A percentile compares a stretch with the other conserved stretches of the same genome.
Conservation (phyloP, 2,329 filamentous ascomycete species). For the Trichoderma atrobrunneum region DNA sequence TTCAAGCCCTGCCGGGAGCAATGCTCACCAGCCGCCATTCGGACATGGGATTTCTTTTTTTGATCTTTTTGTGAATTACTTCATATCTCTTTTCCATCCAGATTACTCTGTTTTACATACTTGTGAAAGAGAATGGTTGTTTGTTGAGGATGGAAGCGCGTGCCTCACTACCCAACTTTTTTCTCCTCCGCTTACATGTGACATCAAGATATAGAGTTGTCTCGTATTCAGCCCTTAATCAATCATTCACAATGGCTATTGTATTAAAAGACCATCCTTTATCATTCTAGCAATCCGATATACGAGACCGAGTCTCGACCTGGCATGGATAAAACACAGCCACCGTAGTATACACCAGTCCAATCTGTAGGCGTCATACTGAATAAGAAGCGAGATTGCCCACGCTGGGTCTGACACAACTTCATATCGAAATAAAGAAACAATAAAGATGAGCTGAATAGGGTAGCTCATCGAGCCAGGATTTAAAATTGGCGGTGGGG, state of each 20-base stretch:
- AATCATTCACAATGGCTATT: neutral
- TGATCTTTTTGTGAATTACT: neutral
- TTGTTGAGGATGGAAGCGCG: neutral
- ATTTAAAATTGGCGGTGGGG: neutral
- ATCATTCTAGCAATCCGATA: neutral
- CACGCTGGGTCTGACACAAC: neutral
- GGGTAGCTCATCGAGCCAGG: neutral
- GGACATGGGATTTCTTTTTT: neutral
- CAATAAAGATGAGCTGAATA: neutral
- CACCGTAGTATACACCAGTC: neutral
- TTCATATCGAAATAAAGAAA: neutral
- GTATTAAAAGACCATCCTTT: rapidly evolving
- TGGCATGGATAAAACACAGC: rapidly evolving
- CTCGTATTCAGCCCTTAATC: neutral
- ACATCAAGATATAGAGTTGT: neutral
- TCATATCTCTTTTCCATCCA: neutral
- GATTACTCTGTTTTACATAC: neutral
- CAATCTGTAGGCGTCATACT: neutral
- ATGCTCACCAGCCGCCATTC: neutral
- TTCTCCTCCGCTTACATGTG: neutral
- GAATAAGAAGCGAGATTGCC: neutral
- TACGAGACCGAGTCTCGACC: rapidly evolving
- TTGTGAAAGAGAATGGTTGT: neutral
- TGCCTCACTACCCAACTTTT: neutral
- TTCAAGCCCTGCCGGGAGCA: constrained; percentile 12